phyloP scores from a whole-genome alignment of 2,329 filamentous ascomycete species.

The Trichoderma sp. region DNA sequence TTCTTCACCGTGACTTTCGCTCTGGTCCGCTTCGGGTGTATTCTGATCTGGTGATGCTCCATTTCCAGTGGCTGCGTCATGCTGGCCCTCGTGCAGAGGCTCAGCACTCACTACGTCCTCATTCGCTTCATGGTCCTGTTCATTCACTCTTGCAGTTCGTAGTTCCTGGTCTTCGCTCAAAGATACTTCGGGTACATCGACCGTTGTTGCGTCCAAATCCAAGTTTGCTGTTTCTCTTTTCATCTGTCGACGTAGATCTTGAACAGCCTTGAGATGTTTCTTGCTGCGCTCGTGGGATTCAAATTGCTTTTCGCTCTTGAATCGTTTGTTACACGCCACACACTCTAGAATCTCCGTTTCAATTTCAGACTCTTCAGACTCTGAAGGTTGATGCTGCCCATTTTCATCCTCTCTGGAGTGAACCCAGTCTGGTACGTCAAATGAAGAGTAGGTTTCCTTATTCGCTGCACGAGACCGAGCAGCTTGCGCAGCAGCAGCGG shows the following conservation, averaged over 20 bases:
- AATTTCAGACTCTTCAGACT: conserved; percentile 54
- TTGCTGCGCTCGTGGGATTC: conserved; percentile 94
- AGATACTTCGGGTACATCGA: not conserved
- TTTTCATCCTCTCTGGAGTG: conserved; percentile 55
- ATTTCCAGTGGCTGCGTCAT: not conserved
- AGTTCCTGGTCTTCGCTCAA: not conserved
- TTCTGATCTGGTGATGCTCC: not conserved
- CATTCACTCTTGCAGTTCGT: not conserved
- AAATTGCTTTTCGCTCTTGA: conserved; percentile 90
- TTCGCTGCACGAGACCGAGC: conserved; percentile 79
- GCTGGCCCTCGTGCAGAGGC: not conserved
- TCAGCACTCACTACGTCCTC: not conserved
- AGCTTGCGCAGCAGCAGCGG: conserved; percentile 79
- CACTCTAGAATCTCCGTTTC: conserved; percentile 68
- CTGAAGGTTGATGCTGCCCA: conserved; percentile 60
- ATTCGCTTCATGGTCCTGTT: not conserved
- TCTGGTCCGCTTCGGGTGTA: not conserved
- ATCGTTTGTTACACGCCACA: conserved; percentile 72
- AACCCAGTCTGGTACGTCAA: conserved; percentile 73
- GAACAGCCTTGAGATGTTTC: conserved; percentile 86
- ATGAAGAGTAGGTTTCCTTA: conserved; percentile 66
- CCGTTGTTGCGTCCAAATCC: conserved; percentile 37
- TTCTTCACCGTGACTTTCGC: not conserved
- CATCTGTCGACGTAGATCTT: conserved; percentile 80
- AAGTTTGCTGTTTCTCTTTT: conserved; percentile 69